phyloP scores from a whole-genome alignment of 257 asterid genomes.

The Capsicum rhomboideum region DNA sequence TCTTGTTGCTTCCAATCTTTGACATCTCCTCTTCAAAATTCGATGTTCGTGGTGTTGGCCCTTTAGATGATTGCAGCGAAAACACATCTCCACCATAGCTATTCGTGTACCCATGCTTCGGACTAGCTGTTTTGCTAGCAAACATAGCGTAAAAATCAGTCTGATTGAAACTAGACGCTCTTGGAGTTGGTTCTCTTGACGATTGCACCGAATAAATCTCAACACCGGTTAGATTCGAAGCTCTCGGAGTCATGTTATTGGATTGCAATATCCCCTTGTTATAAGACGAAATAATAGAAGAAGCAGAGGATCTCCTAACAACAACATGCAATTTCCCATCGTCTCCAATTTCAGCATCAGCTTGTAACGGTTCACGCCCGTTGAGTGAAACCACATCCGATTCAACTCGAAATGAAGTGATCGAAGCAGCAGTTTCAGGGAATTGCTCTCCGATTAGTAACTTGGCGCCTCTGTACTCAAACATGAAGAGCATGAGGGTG shows the following conservation, averaged over 20 bases:
- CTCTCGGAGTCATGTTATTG: constrained; percentile 56
- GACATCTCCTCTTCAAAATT: constrained; percentile 81
- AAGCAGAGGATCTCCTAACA: constrained; percentile 50
- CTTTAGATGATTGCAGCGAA: constrained; percentile 69
- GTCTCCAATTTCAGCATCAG: constrained; percentile 82
- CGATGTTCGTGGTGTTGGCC: constrained; percentile 77
- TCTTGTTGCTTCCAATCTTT: constrained; percentile 39
- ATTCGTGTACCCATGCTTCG: constrained; percentile 59
- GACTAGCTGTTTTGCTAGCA: constrained; percentile 66
- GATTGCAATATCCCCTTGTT: constrained; percentile 37
- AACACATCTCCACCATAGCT: constrained; percentile 60
- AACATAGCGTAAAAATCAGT: constrained; percentile 90
- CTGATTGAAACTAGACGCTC: constrained; percentile 80
- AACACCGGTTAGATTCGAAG: constrained; percentile 74
- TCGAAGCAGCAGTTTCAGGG: constrained; percentile 80
- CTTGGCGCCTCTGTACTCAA: constrained; percentile 79
- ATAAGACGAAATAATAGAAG: constrained; percentile 44
- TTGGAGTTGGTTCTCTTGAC: constrained; percentile 76
- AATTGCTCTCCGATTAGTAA: constrained; percentile 67
- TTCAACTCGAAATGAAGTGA: constrained; percentile 70
- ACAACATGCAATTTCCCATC: constrained; percentile 88
- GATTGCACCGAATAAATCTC: constrained; percentile 92
- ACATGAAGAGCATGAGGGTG: constrained; percentile 71
- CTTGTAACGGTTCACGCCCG: constrained; percentile 78
- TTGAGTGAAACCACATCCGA: constrained; percentile 76